phyloP scores from a whole-genome alignment of 2,329 filamentous ascomycete species.

The Blumeria graminis region DNA sequence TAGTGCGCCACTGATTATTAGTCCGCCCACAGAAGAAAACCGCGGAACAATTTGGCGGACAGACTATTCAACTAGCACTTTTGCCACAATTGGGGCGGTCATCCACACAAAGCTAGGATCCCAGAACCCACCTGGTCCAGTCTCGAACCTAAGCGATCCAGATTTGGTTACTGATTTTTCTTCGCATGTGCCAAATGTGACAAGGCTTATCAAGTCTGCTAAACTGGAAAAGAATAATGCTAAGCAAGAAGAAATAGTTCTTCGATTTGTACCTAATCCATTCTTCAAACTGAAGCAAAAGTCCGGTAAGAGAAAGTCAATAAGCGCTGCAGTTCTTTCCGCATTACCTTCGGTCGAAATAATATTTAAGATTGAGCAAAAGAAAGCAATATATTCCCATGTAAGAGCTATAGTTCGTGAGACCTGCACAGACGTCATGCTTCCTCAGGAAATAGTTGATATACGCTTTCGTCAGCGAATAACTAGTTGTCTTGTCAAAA shows the following conservation, averaged over 20 bases:
- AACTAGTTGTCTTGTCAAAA: conserved; percentile 4
- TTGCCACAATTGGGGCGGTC: conserved; percentile 9
- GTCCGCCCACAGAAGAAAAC: neutral
- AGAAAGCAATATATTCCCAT: conserved; percentile 4
- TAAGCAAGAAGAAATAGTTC: conserved; percentile 4
- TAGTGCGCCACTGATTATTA: neutral
- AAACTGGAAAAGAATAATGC: neutral
- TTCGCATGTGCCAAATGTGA: conserved; percentile 9
- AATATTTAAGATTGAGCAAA: conserved; percentile 5
- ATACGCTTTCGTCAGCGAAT: conserved; percentile 13
- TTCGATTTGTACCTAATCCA: conserved; percentile 13
- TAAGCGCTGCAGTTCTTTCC: conserved; percentile 8
- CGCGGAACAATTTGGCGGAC: conserved; percentile 3
- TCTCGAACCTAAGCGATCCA: neutral
- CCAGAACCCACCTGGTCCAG: neutral
- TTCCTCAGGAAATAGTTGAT: conserved; percentile 13
- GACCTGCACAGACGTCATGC: conserved; percentile 11
- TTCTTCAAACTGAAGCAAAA: conserved; percentile 4
- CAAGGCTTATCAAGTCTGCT: conserved; percentile 2
- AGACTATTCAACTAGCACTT: conserved; percentile 7
- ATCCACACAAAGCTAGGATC: conserved; percentile 4
- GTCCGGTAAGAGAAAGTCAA: neutral
- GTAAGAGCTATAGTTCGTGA: conserved; percentile 10
- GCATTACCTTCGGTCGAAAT: conserved; percentile 15
- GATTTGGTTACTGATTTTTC: conserved; percentile 7